A percentile compares a stretch with the other conserved stretches of the same genome.
Evolutionary conservation across 2,329 filamentous ascomycete genomes (phyloP).

Genomic region (Ploettnerulaceae sp.): DNA sequence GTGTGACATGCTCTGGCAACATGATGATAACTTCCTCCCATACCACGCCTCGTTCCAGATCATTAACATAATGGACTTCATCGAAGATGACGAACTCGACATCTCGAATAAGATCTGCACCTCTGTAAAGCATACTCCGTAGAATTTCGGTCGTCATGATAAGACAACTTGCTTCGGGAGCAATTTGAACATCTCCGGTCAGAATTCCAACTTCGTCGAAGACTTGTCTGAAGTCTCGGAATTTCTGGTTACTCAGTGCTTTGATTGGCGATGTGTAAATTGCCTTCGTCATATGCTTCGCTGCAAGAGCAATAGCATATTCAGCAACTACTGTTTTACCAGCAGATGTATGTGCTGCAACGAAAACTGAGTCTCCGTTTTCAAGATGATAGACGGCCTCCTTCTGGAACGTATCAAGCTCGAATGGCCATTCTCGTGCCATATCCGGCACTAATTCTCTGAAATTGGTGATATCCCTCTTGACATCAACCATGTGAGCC

Average conservation of each 20-base stretch:
- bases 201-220: slow-evolving; percentile 97
- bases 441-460: slow-evolving; percentile 89
- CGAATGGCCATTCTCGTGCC: slow-evolving; percentile 94
- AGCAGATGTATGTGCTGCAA: slow-evolving; percentile 94
- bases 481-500: slow-evolving; percentile 98
- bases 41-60: slow-evolving; percentile 89
- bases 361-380: slow-evolving; percentile 94
- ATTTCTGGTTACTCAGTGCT: slow-evolving; percentile 97
- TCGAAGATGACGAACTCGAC: slow-evolving; percentile 99
- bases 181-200: slow-evolving; percentile 96
- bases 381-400: slow-evolving; percentile 97
- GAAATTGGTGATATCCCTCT: slow-evolving; percentile 91
- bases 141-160: slow-evolving; percentile 99
- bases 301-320: slow-evolving; percentile 91
- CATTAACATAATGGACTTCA: slow-evolving; percentile 98
- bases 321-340: slow-evolving; percentile 98
- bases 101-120: slow-evolving; percentile 91
- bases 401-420: slow-evolving; percentile 96
- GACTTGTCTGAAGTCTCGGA: slow-evolving; percentile 82
- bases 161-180: slow-evolving; percentile 92
- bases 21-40: slow-evolving; percentile 99
- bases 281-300: slow-evolving; percentile 99
- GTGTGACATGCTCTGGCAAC: slow-evolving; percentile 92
- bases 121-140: slow-evolving; percentile 95
- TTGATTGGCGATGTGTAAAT: slow-evolving; percentile 99